Conservation (phyloP, 2,329 filamentous ascomycete genomes). For the Colletotrichum cordylinicola region DNA sequence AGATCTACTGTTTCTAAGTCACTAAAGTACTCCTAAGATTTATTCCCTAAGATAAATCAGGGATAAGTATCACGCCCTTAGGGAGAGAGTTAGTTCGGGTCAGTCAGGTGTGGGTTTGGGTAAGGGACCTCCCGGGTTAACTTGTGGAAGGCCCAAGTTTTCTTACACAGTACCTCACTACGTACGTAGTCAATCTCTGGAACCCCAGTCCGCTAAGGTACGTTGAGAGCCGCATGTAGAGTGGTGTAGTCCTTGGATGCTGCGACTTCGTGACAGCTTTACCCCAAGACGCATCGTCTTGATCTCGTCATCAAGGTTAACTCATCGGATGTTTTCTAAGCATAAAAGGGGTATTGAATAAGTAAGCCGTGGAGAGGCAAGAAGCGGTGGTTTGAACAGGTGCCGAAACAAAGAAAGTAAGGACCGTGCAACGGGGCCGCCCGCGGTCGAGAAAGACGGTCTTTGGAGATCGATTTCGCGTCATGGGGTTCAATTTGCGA, state of each 20-base stretch:
- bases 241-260: neutral
- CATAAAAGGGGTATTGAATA: no score
- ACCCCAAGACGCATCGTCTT: neutral
- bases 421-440: neutral
- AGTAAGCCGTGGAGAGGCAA: neutral
- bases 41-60: no score
- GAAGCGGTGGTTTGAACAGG: neutral
- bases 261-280: neutral
- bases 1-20: no score
- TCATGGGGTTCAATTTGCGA: neutral
- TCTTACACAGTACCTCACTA: no score
- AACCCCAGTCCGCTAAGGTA: neutral
- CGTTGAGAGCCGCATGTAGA: neutral
- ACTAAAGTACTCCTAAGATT: no score
- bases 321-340: neutral
- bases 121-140: neutral
- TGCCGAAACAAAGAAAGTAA: neutral
- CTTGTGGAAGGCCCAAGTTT: neutral
- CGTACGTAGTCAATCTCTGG: neutral
- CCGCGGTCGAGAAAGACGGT: neutral
- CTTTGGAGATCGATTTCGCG: neutral
- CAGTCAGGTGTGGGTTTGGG: neutral
- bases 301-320: neutral
- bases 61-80: no score
- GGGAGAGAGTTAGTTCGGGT: neutral